These are phyloP conservation scores for Areca catechu DNA, from an alignment of 176 grass and related monocot species.

Conservation along the genomic window DNA sequence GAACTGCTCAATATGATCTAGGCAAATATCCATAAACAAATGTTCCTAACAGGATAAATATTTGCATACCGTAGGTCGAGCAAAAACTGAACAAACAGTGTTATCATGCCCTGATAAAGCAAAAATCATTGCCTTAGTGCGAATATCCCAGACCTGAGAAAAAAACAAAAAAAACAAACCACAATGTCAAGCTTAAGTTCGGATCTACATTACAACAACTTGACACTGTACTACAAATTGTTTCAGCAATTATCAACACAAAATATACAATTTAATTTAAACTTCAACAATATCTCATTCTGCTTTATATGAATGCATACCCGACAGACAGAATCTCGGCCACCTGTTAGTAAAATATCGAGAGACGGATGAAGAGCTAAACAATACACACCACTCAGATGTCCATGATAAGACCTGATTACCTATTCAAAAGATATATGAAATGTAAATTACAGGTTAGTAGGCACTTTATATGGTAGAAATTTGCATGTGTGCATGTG, in stretches of 20 bases:
- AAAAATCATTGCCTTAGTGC: constrained; percentile 92
- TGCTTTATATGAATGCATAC: constrained; percentile 28
- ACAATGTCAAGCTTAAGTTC: neutral
- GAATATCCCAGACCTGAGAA: constrained; percentile 86
- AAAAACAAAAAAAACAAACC: constrained; percentile 7
- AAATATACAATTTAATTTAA: no score
- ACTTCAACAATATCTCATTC: no score
- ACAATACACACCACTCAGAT: constrained; percentile 98
- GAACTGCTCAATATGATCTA: no score
- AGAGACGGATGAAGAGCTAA: constrained; percentile 94
- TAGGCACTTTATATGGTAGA: no score
- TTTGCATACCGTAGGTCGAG: constrained; percentile 72
- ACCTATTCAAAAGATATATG: constrained; percentile 39
- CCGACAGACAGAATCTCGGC: constrained; percentile 98
- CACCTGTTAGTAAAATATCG: constrained; percentile 80
- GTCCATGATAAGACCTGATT: constrained; percentile 96
- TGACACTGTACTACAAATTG: no score
- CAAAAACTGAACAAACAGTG: constrained; percentile 95
- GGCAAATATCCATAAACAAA: no score
- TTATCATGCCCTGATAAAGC: constrained; percentile 97
- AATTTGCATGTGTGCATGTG: no score
- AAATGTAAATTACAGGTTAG: no score
- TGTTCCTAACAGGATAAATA: neutral
- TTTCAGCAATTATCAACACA: no score
- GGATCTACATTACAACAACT: no score